A percentile compares a stretch with the other conserved stretches of the same genome.
These are phyloP conservation scores for Alnus rubra DNA, from an alignment of 306 rosid genomes.

Conservation along the genomic window DNA sequence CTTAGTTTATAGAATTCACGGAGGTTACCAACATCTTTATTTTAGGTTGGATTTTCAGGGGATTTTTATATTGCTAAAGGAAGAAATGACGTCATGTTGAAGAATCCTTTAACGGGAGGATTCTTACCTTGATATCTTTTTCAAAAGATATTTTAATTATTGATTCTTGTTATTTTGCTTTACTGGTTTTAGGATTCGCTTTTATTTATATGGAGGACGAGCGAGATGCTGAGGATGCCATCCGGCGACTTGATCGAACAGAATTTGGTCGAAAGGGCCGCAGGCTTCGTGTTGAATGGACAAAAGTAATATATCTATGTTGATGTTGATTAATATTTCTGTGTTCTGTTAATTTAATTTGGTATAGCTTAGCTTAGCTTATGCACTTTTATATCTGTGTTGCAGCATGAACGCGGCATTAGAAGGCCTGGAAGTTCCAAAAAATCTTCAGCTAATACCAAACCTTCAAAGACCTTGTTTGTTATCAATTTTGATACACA, in stretches of 20 bases:
- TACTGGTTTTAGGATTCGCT: constrained; percentile 73
- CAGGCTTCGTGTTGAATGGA: constrained; percentile 98
- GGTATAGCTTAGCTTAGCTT: constrained; percentile 2
- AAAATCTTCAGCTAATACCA: constrained; percentile 67
- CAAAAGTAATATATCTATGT: constrained; percentile 56
- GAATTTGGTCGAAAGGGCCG: constrained; percentile 96
- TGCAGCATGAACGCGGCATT: constrained; percentile 85
- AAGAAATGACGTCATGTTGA: constrained; percentile 31
- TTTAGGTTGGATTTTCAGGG: constrained; percentile 45
- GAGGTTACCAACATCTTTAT: constrained; percentile 59
- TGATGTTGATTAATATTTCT: neutral
- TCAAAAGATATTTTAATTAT: neutral
- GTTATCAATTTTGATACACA: constrained; percentile 93
- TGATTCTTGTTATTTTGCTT: constrained; percentile 22
- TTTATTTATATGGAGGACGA: constrained; percentile 98
- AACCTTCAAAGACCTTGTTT: constrained; percentile 90
- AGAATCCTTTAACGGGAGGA: constrained; percentile 41
- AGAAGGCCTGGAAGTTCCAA: constrained; percentile 81
- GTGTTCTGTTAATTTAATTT: constrained; percentile 9
- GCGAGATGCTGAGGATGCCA: constrained; percentile 95
- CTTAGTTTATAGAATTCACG: constrained; percentile 69
- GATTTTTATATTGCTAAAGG: constrained; percentile 50
- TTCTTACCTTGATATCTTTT: constrained; percentile 21
- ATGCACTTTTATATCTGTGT: constrained; percentile 14
- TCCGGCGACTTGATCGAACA: constrained; percentile 75